Percentiles rank a stretch among this genome's conserved stretches.
phyloP scores from a whole-genome alignment of 2,329 filamentous ascomycete genomes.

The Hypoxylon sp. region DNA sequence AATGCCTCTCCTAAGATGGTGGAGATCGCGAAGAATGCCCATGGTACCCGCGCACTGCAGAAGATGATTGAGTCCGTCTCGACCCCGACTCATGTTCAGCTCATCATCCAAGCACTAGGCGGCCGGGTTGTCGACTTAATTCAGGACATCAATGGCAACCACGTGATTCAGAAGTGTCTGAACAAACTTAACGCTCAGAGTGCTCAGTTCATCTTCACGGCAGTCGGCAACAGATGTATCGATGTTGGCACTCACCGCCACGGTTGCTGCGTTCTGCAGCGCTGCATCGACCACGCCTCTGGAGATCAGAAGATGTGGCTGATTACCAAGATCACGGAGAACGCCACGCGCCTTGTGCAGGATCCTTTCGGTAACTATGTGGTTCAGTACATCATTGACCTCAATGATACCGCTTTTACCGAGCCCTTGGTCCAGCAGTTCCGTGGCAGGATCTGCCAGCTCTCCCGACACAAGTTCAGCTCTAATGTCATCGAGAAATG shows the following conservation, averaged over 20 bases:
- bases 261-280: slow-evolving; percentile 96
- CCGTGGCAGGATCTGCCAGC: slow-evolving; percentile 74
- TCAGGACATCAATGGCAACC: slow-evolving; percentile 97
- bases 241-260: slow-evolving; percentile 96
- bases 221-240: slow-evolving; percentile 87
- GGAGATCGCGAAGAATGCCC: slow-evolving; percentile 94
- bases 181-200: slow-evolving; percentile 89
- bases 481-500: slow-evolving; percentile 99
- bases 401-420: slow-evolving; percentile 88
- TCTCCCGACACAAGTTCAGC: slow-evolving; percentile 97
- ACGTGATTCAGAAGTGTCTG: slow-evolving; percentile 98
- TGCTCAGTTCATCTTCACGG: slow-evolving; percentile 96
- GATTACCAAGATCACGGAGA: slow-evolving; percentile 85
- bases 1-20: slow-evolving; percentile 91
- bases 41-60: slow-evolving; percentile 94
- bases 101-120: slow-evolving; percentile 87
- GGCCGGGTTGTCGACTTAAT: slow-evolving; percentile 92
- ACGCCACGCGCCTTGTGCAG: slow-evolving; percentile 90
- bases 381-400: slow-evolving; percentile 96
- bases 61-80: slow-evolving; percentile 99
- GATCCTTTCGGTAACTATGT: slow-evolving; percentile 99
- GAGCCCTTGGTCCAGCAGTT: slow-evolving; percentile 89
- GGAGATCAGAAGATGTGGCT: slow-evolving; percentile 89
- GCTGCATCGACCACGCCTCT: slow-evolving; percentile 96
- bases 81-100: slow-evolving; percentile 83